A percentile compares a stretch with the other conserved stretches of the same genome.
Evolutionary conservation across 768 basidiomycete species (phyloP).

Genomic region (Amanita thiersii): DNA sequence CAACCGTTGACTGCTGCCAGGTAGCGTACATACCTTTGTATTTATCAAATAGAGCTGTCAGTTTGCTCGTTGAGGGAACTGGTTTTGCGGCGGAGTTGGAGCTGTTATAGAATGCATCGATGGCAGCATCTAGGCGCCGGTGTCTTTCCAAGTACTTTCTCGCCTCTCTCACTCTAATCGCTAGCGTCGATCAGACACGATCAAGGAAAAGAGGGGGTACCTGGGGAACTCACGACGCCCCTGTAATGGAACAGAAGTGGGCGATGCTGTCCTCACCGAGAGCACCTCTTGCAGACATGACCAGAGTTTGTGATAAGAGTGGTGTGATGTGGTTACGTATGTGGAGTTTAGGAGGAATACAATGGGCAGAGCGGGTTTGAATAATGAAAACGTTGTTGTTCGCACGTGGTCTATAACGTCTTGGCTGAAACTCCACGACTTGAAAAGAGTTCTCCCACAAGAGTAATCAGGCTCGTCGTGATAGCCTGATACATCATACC

Average conservation of each 20-base stretch:
- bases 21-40: slow-evolving; percentile 48
- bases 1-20: neutral
- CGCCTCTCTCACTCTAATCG: slow-evolving; percentile 46
- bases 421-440: too few species aligned
- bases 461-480: too few species aligned
- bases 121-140: slow-evolving; percentile 61
- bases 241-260: slow-evolving; percentile 63
- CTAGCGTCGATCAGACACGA: slow-evolving; percentile 19
- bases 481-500: too few species aligned
- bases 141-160: slow-evolving; percentile 62
- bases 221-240: slow-evolving; percentile 49
- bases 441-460: too few species aligned
- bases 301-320: slow-evolving; percentile 2
- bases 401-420: too few species aligned
- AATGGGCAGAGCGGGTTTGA: too few species aligned
- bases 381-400: too few species aligned
- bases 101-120: slow-evolving; percentile 67
- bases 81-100: slow-evolving; percentile 27
- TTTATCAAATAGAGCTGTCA: slow-evolving; percentile 50
- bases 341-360: too few species aligned
- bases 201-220: slow-evolving; percentile 9
- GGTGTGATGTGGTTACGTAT: neutral
- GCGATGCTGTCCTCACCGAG: slow-evolving; percentile 42
- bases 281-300: slow-evolving; percentile 32
- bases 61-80: slow-evolving; percentile 42